Conservation (phyloP, 129 eudicot species). For the Tanacetum coccineum region DNA sequence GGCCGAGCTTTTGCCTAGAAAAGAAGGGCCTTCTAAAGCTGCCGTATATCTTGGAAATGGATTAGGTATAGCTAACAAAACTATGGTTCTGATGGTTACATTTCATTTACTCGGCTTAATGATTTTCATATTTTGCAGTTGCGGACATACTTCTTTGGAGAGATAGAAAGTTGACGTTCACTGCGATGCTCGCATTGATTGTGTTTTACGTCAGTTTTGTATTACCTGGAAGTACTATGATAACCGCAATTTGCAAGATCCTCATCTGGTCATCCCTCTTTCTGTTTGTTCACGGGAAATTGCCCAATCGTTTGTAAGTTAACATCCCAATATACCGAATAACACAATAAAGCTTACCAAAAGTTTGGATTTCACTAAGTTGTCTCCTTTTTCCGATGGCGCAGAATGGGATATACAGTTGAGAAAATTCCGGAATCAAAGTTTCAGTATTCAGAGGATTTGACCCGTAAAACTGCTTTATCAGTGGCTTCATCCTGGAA, state of each 20-base stretch:
- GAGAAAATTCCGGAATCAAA: constrained; percentile 69
- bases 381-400: constrained; percentile 15
- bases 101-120: no score
- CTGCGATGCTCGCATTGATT: constrained; percentile 38
- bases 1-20: constrained; percentile 64
- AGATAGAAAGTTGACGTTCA: constrained; percentile 53
- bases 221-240: constrained; percentile 68
- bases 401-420: constrained; percentile 64
- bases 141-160: constrained; percentile 91
- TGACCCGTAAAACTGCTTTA: constrained; percentile 50
- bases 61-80: constrained; percentile 47
- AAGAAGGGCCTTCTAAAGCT: constrained; percentile 83
- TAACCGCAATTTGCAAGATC: constrained; percentile 64
- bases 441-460: constrained; percentile 59
- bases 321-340: constrained; percentile 6
- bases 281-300: constrained; percentile 62
- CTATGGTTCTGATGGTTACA: no score
- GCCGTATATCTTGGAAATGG: constrained; percentile 70
- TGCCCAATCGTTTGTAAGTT: constrained; percentile 60
- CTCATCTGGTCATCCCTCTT: constrained; percentile 45
- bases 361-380: not conserved
- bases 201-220: constrained; percentile 59
- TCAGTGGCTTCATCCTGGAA: constrained; percentile 59
- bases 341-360: constrained; percentile 12
- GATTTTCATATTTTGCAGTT: constrained; percentile 47